These are phyloP conservation scores for Pichia membranifaciens DNA, from an alignment of 805 yeast species.

Conservation along the genomic window DNA sequence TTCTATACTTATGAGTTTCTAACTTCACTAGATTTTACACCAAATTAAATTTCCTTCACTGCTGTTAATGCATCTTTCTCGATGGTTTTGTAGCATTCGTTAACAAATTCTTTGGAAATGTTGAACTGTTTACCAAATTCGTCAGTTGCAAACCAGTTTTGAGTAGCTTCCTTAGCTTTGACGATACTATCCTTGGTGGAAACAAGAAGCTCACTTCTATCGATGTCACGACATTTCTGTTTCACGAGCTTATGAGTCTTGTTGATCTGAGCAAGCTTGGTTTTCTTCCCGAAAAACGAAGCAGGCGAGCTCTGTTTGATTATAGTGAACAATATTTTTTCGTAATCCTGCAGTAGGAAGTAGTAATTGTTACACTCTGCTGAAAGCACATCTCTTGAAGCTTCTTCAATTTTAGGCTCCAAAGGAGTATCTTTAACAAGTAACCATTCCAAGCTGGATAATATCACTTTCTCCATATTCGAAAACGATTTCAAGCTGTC, in stretches of 20 bases:
- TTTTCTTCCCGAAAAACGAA: slow-evolving; percentile 7
- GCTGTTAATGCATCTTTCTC: slow-evolving; percentile 7
- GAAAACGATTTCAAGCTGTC: slow-evolving; percentile 23
- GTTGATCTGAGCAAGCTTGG: background rate
- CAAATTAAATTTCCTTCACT: slow-evolving; percentile 1
- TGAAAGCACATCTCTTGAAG: slow-evolving; percentile 16
- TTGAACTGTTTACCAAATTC: slow-evolving; percentile 17
- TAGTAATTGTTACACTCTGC: slow-evolving; percentile 22
- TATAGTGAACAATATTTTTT: slow-evolving; percentile 17
- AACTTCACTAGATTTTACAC: too few relatives aligned
- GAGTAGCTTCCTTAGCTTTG: background rate
- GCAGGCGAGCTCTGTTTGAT: background rate
- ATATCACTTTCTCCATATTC: slow-evolving; percentile 34
- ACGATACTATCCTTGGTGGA: background rate
- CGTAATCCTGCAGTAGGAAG: slow-evolving; percentile 20
- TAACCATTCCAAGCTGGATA: slow-evolving; percentile 16
- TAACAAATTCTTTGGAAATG: slow-evolving; percentile 4
- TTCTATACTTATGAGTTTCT: background rate
- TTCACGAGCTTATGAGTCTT: background rate
- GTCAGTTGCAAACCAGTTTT: slow-evolving; percentile 19
- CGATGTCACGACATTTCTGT: background rate
- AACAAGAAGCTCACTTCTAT: slow-evolving; percentile 2
- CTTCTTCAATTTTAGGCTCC: slow-evolving; percentile 9
- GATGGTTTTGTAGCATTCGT: slow-evolving; percentile 3
- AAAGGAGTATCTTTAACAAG: slow-evolving; percentile 8